These are phyloP conservation scores for Bruguiera hainesii DNA, from an alignment of 441 rosid genomes.

Conservation along the genomic window DNA sequence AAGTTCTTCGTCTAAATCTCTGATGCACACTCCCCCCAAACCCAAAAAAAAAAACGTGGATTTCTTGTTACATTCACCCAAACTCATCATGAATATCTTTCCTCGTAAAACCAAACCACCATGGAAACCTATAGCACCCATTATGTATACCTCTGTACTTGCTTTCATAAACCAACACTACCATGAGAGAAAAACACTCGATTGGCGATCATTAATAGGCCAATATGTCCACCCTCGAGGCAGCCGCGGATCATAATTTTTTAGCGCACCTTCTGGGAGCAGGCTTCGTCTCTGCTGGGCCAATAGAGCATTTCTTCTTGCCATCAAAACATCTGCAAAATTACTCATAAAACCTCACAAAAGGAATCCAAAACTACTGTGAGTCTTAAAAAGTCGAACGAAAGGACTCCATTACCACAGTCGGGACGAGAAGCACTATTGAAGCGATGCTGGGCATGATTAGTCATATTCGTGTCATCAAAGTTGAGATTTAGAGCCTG, in stretches of 20 bases:
- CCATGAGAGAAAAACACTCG: background rate
- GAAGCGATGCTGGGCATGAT: conserved; percentile 29
- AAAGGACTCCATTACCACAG: conserved; percentile 35
- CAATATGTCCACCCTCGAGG: conserved; percentile 70
- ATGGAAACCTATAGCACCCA: background rate
- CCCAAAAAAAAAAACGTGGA: background rate
- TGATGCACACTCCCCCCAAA: background rate
- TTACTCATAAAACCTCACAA: too few relatives aligned
- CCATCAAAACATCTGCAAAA: conserved; percentile 39
- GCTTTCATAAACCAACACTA: conserved; percentile 12
- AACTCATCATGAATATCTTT: background rate
- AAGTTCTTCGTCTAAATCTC: background rate
- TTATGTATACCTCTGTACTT: background rate
- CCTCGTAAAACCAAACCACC: background rate
- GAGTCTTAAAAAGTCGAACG: background rate
- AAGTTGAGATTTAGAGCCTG: conserved; percentile 46
- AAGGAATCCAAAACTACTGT: too few relatives aligned
- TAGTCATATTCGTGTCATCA: conserved; percentile 18
- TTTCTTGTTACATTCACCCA: conserved; percentile 4
- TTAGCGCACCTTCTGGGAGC: conserved; percentile 25
- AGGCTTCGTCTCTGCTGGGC: conserved; percentile 36
- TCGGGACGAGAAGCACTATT: conserved; percentile 28
- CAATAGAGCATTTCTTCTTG: conserved; percentile 37
- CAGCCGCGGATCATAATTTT: conserved; percentile 32
- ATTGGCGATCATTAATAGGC: background rate